Conservation (phyloP, 208 protist species). For the Angomonas ambiguus region DNA sequence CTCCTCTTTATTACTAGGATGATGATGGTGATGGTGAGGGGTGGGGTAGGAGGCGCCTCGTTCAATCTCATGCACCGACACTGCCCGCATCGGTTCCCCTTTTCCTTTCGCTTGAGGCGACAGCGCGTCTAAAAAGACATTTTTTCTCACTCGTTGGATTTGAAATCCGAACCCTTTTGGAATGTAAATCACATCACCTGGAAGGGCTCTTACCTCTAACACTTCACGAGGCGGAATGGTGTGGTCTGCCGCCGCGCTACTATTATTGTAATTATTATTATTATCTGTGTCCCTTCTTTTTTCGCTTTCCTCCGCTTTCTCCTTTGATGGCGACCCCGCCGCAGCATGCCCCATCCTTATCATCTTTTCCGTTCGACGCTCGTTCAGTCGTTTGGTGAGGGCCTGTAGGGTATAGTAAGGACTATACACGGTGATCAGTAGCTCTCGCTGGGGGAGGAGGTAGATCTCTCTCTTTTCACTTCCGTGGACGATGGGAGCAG, state of each 20-base stretch:
- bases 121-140: neutral
- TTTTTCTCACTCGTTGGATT: constrained; percentile 45
- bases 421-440: constrained; percentile 56
- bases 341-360: neutral
- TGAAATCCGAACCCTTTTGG: constrained; percentile 58
- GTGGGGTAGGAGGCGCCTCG: too few species aligned
- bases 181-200: constrained; percentile 79
- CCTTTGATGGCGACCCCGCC: too few species aligned
- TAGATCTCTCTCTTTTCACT: constrained; percentile 65
- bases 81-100: too few species aligned
- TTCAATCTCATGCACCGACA: too few species aligned
- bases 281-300: too few species aligned
- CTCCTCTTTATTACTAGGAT: too few species aligned
- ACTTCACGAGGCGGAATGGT: constrained; percentile 9
- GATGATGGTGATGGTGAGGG: too few species aligned
- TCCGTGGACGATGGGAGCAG: constrained; percentile 42
- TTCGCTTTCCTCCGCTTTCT: too few species aligned
- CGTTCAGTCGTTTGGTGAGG: constrained; percentile 57
- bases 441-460: constrained; percentile 70
- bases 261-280: neutral
- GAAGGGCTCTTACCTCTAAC: constrained; percentile 70
- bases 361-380: constrained; percentile 21
- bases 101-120: neutral
- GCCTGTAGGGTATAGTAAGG: constrained; percentile 25
- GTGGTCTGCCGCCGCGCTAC: neutral